A percentile compares a stretch with the other conserved stretches of the same genome.
phyloP scores from a whole-genome alignment of 345 rosid genomes.

The Zanthoxylum bungeanum region DNA sequence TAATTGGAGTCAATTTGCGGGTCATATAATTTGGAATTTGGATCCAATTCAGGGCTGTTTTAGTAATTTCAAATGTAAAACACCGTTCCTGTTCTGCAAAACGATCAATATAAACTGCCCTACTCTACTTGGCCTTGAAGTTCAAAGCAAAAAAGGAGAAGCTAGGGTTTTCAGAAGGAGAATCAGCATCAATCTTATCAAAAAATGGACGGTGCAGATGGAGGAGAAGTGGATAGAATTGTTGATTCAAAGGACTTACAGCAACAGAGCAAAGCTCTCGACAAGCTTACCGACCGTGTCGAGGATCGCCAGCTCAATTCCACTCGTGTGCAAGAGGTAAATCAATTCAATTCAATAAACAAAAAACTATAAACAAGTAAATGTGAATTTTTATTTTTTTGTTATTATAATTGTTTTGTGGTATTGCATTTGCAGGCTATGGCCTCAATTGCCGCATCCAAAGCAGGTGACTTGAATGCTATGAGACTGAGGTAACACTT shows the following conservation, averaged over 20 bases:
- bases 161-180: slow-evolving; percentile 23
- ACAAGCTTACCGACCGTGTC: slow-evolving; percentile 97
- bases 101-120: no score
- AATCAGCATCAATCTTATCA: background rate
- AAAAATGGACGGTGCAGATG: slow-evolving; percentile 73
- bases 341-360: background rate
- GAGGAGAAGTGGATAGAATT: slow-evolving; percentile 52
- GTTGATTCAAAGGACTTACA: slow-evolving; percentile 90
- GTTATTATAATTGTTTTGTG: background rate
- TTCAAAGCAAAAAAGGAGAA: background rate
- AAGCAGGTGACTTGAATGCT: slow-evolving; percentile 81
- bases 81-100: background rate
- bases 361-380: no score
- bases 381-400: no score
- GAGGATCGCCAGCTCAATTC: slow-evolving; percentile 99
- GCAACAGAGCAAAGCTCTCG: slow-evolving; percentile 95
- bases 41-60: background rate
- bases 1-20: no score
- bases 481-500: slow-evolving; percentile 67
- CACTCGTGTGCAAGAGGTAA: slow-evolving; percentile 86
- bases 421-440: slow-evolving; percentile 60
- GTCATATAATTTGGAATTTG: background rate
- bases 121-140: no score
- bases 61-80: background rate
- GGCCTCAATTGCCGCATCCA: slow-evolving; percentile 92